phyloP scores from a whole-genome alignment of 805 yeast genomes.

The Barnettozyma pratensis region DNA sequence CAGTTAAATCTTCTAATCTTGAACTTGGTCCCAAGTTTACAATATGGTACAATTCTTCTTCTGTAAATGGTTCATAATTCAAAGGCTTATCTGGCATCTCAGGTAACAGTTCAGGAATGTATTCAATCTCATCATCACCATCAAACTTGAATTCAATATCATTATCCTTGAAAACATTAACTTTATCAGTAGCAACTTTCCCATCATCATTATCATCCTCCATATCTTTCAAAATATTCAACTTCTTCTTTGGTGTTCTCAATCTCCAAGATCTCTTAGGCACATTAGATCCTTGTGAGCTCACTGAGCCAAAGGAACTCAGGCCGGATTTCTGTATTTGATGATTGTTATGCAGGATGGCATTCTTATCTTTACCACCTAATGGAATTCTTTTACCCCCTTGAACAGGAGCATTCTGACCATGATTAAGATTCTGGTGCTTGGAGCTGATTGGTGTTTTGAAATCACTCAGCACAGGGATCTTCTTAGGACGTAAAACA shows the following conservation, averaged over 20 bases:
- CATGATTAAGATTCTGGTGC: background rate
- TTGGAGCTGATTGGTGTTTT: conserved; percentile 9
- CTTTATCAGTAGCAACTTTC: conserved; percentile 6
- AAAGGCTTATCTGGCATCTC: conserved; percentile 41
- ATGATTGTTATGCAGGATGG: background rate
- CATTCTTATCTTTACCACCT: conserved; percentile 24
- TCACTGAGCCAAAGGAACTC: conserved; percentile 3
- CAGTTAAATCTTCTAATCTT: conserved; percentile 11
- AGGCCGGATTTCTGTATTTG: background rate
- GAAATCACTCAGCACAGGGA: conserved; percentile 3
- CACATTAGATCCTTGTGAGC: conserved; percentile 2
- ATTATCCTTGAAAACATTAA: conserved; percentile 25
- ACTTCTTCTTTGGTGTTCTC: conserved; percentile 24
- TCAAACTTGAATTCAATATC: conserved; percentile 34
- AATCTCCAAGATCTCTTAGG: conserved; percentile 13
- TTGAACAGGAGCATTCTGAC: background rate
- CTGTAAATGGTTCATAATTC: conserved; percentile 36
- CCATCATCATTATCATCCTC: conserved; percentile 13
- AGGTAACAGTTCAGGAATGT: conserved; percentile 34
- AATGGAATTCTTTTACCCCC: conserved; percentile 20
- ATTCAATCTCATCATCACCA: conserved; percentile 41
- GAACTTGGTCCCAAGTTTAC: conserved; percentile 16
- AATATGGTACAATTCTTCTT: conserved; percentile 27
- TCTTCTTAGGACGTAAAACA: background rate
- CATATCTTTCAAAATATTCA: conserved; percentile 30